Evolutionary conservation across 169 alveolate genomes (phyloP).

Genomic region (Plasmodium berghei): DNA sequence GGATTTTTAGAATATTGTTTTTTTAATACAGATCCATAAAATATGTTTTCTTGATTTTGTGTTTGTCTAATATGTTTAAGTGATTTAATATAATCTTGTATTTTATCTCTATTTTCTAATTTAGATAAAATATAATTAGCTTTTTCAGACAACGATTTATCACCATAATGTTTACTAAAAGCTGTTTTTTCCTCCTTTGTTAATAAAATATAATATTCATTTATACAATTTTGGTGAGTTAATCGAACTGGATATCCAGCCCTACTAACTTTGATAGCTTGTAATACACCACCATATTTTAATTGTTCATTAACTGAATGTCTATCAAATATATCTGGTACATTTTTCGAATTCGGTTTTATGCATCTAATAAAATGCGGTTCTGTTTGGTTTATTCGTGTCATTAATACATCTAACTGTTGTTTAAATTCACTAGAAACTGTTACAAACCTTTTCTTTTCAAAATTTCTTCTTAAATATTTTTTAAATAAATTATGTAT

Average conservation of each 20-base stretch:
- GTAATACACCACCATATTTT: conserved; percentile 93
- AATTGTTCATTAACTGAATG: conserved; percentile 93
- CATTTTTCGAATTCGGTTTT: conserved; percentile 92
- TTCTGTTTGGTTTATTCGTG: conserved; percentile 88
- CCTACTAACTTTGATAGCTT: conserved; percentile 94
- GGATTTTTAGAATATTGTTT: neutral
- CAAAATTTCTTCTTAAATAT: conserved; percentile 40
- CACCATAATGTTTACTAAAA: neutral
- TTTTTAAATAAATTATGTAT: conserved; percentile 23
- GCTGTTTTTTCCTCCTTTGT: conserved; percentile 49
- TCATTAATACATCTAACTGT: conserved; percentile 93
- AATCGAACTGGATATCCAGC: conserved; percentile 96
- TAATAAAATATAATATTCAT: conserved; percentile 87
- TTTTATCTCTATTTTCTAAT: neutral
- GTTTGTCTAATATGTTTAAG: neutral
- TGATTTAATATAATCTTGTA: conserved; percentile 11
- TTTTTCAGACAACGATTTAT: conserved; percentile 49
- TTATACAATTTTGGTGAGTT: conserved; percentile 90
- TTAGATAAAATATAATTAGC: conserved; percentile 19
- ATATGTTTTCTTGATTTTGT: neutral
- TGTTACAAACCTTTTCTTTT: conserved; percentile 82
- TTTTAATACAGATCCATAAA: too few species aligned
- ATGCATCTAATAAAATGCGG: conserved; percentile 97
- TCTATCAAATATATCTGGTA: conserved; percentile 92
- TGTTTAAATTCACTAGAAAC: conserved; percentile 92